These are phyloP conservation scores for Fusarium sororula DNA, from an alignment of 2,329 filamentous ascomycete species.

Conservation along the genomic window DNA sequence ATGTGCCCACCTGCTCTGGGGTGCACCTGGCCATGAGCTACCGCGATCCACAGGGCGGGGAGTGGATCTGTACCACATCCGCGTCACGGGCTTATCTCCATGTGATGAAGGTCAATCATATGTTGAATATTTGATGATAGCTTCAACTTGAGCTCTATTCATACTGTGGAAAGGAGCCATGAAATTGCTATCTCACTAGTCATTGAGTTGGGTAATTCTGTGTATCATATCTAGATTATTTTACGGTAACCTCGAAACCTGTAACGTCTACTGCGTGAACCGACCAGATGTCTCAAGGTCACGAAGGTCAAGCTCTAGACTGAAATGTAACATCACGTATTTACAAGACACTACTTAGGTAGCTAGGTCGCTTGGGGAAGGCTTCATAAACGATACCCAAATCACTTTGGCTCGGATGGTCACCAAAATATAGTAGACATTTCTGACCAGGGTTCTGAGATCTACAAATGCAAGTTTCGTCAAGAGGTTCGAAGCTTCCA, in stretches of 20 bases:
- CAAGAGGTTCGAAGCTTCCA: not conserved
- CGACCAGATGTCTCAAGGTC: not conserved
- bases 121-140: not conserved
- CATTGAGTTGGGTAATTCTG: not conserved
- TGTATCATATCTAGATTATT: not conserved
- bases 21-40: conserved; percentile 35
- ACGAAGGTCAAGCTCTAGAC: not conserved
- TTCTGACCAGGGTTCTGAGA: not conserved
- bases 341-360: not conserved
- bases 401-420: not conserved
- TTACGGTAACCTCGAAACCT: not conserved
- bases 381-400: too few relatives aligned
- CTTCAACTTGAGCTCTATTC: not conserved
- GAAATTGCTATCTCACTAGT: fast-evolving
- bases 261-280: not conserved
- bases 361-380: not conserved
- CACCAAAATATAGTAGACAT: not conserved
- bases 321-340: not conserved
- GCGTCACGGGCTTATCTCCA: conserved; percentile 30
- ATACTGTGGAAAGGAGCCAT: too few relatives aligned
- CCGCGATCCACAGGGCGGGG: conserved; percentile 28
- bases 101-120: conserved; percentile 16
- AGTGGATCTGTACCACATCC: conserved; percentile 22
- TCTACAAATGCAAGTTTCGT: not conserved
- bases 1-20: conserved; percentile 30